phyloP scores from a whole-genome alignment of 208 protist species.

The Acanthamoeba lenticulata region DNA sequence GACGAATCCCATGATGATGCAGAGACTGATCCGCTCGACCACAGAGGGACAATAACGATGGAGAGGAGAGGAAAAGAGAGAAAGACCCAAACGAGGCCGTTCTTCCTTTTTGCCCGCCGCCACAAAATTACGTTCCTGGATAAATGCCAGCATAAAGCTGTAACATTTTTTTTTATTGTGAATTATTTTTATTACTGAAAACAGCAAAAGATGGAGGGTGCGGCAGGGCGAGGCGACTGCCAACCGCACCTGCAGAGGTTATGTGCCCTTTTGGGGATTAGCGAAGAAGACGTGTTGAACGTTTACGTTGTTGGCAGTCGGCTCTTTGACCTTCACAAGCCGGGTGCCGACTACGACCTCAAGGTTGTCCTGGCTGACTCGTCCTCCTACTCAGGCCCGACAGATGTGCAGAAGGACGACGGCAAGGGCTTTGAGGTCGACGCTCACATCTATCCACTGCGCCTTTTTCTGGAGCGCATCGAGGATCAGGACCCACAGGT shows the following conservation, averaged over 20 bases:
- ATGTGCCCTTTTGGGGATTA: not conserved
- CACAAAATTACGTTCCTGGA: not conserved
- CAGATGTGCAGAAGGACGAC: not conserved
- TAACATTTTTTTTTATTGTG: not conserved
- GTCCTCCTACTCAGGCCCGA: not conserved
- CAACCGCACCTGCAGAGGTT: not conserved
- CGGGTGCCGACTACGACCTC: not conserved
- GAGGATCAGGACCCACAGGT: conserved; percentile 21
- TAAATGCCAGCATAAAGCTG: not conserved
- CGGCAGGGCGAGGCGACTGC: not conserved
- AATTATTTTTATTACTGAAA: not conserved
- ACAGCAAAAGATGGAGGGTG: not conserved
- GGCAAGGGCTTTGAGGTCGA: not conserved
- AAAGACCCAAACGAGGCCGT: not conserved
- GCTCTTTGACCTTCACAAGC: not conserved
- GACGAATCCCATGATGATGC: conserved; percentile 79
- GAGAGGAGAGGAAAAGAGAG: conserved; percentile 34
- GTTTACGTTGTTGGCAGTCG: not conserved
- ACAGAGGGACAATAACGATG: not conserved
- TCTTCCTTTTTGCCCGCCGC: not conserved
- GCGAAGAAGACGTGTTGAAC: not conserved
- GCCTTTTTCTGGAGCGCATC: not conserved
- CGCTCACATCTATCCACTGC: not conserved
- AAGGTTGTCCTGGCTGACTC: not conserved
- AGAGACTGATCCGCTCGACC: not conserved